Conservation (phyloP, 176 grass and related monocot species). For the Guadua angustifolia region DNA sequence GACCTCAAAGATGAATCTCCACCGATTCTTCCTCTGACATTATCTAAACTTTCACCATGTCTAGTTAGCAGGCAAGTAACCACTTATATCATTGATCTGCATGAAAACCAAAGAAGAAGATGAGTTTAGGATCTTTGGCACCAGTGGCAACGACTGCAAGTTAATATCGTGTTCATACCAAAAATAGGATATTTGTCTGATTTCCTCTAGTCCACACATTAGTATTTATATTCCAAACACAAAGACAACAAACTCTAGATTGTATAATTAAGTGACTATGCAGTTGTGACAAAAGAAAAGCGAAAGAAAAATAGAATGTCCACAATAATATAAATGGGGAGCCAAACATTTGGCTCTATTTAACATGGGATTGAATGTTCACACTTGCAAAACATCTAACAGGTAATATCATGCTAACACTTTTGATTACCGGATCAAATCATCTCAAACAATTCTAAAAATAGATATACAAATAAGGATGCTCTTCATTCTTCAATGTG, state of each 20-base stretch:
- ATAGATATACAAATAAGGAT: too few species aligned
- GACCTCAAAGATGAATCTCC: constrained; percentile 93
- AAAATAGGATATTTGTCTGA: constrained; percentile 11
- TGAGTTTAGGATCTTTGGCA: constrained; percentile 35
- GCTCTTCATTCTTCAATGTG: too few species aligned
- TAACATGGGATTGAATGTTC: constrained; percentile 19
- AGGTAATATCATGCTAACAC: too few species aligned
- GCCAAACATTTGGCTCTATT: constrained; percentile 23
- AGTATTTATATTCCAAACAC: constrained; percentile 27
- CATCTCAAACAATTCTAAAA: too few species aligned
- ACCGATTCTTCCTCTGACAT: constrained; percentile 89
- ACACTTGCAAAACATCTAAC: too few species aligned
- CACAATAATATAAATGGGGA: constrained; percentile 22
- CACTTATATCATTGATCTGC: constrained; percentile 95
- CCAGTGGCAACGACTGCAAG: constrained; percentile 24
- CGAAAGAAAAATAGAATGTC: neutral
- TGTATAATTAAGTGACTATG: neutral
- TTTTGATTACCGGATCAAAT: too few species aligned
- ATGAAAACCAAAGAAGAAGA: constrained; percentile 35
- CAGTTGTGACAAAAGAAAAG: constrained; percentile 21
- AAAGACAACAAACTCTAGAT: neutral
- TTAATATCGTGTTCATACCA: neutral
- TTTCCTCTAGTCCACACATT: constrained; percentile 24
- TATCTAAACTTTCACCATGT: constrained; percentile 96
- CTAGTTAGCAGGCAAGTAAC: constrained; percentile 97